Base-by-base conservation (phyloP, 192 early-diverging fungal species). In the Coemansia reversa region DNA sequence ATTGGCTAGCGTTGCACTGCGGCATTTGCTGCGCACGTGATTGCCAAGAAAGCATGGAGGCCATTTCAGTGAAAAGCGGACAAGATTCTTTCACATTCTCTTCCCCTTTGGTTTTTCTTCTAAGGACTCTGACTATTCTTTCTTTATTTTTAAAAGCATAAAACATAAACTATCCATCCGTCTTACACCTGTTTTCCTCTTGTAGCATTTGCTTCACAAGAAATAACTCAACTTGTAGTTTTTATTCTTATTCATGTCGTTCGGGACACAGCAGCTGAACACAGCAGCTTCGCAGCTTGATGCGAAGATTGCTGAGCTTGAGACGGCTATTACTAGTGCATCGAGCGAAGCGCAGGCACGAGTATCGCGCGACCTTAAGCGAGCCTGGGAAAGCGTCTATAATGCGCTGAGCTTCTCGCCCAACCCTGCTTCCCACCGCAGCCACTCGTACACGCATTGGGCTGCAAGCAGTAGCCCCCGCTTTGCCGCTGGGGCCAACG, bases 371-470 rank as follows among this genome's bases (percentile, higher is more conserved):
- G 69, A 77, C 62, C 69, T 77, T 33, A 67, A 71, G 75, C 64
- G 62, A 25, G 75, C 75, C 4, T 77, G 75, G 75, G 75, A 77
- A 39, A 60, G 69, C 62, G 75, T 77, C 25, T 71, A 71, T 65
- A 77, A 72, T 63, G 75, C 75, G 4, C 66, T 77, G 49, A 63
- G 68, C 49, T 65, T 67, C 54, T 71, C 75, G 48, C 69, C 75
- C 6, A 72, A 19, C 9, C 62, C 69, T 4, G 49, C 59, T 14
- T 50, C 60, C 7, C 48, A 63, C 42, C 60, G 59, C 64, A 32
- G 33, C 18, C 32, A 30, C 33, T 60, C 65, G 23, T 73, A 59
- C 55, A 39, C 60, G 3, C 51, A 49, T 25, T 73, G 70, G 70
- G 70, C 70, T 39, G 70, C 70, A n/a, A 66, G 49, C 65, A 73